Percentiles rank a stretch among this genome's conserved stretches.
Evolutionary conservation across 371 early-diverging fungal species (phyloP).

Genomic region (Conidiobolus incongruus): DNA sequence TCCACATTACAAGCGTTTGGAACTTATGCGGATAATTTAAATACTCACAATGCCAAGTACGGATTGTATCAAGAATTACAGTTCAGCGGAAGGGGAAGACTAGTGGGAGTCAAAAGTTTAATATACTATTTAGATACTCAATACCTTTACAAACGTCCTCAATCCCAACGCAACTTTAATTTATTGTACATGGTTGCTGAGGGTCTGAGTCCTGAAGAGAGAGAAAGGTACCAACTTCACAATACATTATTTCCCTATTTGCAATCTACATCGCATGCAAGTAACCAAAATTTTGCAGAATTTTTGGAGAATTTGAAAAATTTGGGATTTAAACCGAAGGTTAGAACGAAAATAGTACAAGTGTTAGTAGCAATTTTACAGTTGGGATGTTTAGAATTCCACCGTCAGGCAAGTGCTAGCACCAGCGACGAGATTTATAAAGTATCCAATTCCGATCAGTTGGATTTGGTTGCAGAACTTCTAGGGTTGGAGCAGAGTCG

Average conservation of each 20-base stretch:
- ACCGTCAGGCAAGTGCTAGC: constrained; percentile 19
- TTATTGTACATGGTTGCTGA: too few relatives aligned
- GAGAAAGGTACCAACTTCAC: too few relatives aligned
- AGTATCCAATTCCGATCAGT: constrained; percentile 31
- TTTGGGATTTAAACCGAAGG: constrained; percentile 41
- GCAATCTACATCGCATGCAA: constrained; percentile 55
- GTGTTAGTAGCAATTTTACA: constrained; percentile 56
- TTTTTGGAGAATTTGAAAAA: constrained; percentile 11
- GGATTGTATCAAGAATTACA: constrained; percentile 65
- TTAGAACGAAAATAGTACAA: too few relatives aligned
- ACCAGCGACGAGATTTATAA: constrained; percentile 32
- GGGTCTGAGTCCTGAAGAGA: too few relatives aligned
- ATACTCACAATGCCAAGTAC: constrained; percentile 44
- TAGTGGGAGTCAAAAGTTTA: constrained; percentile 65
- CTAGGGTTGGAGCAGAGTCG: too few relatives aligned
- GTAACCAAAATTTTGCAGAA: constrained; percentile 11
- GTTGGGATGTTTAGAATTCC: constrained; percentile 54
- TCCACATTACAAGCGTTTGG: constrained; percentile 56
- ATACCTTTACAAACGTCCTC: constrained; percentile 33
- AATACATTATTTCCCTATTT: constrained; percentile 73
- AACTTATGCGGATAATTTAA: constrained; percentile 37
- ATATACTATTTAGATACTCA: constrained; percentile 5
- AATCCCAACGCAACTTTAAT: too few relatives aligned
- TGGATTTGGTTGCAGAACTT: constrained; percentile 49
- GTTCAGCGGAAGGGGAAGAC: too few relatives aligned